Base-by-base conservation (phyloP, 306 rosid genomes). In the Rosa multiflora region DNA sequence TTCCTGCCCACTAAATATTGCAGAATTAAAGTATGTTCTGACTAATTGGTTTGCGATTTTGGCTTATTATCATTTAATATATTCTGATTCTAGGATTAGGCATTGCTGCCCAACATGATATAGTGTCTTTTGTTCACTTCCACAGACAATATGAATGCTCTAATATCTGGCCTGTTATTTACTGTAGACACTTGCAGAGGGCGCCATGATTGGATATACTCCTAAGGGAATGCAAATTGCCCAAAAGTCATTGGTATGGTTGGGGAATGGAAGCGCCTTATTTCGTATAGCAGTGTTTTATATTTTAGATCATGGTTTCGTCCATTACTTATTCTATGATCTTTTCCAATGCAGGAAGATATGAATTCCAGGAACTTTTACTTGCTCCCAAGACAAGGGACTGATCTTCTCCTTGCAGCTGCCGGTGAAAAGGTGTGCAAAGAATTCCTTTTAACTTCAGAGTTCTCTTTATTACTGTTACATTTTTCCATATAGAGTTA, bases 121-220 rank as follows among this genome's bases (percentile, higher is more conserved):
- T 43, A 62, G 63, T 21, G 29, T 6, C 44, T 51, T 29, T 49
- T 44, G 52, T 6, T 21, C 59, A 51, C 10, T 67, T 6, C 47
- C 10, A 23, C 39, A 18, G 26, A 18, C 8, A 5, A 67, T 59
- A 18, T 10, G 70, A 63, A n/a, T 76, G 67, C 52, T 55, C 66
- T 47, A 32, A 40, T 69, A 70, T 66, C n/a, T 21, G 73, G 49
- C 55, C 46, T 71, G 66, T 82, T 67, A 82, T 71, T 64, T 70
- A 46, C 80, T 66, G 80, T 88, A 95, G 99, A 85, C 88, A 73
- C 92, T 95, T 74, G 88, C 87, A 26, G 92, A 90, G 81, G 99
- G 99, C 67, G 97, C 99, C 75, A 95, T 95, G 98, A 18, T 69
- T 87, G 99, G 99, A 26, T 9, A 95, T 87, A 91, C 98, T 70